A percentile compares a stretch with the other conserved stretches of the same genome.
Conservation (phyloP, 2,329 filamentous ascomycete species). For the Leptographium procerum region DNA sequence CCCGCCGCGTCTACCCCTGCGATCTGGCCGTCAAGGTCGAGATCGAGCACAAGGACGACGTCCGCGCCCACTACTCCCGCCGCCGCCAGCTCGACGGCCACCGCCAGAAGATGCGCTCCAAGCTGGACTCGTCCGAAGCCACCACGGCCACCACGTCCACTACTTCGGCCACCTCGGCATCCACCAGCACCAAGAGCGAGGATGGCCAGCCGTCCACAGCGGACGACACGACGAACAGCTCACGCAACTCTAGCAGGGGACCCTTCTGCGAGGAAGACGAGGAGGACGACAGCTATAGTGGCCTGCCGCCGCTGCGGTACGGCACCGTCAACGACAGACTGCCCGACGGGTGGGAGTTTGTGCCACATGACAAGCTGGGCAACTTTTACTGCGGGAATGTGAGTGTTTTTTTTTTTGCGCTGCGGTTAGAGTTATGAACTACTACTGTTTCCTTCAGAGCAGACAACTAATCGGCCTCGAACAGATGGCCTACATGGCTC, state of each 20-base stretch:
- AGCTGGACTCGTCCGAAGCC: constrained; percentile 4
- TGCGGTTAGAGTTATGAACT: not conserved
- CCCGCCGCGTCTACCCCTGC: constrained; percentile 73
- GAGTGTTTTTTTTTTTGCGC: too few relatives aligned
- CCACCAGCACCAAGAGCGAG: not conserved
- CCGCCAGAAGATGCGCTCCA: not conserved
- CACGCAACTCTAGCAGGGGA: not conserved
- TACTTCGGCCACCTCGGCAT: not conserved
- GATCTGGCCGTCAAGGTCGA: constrained; percentile 80
- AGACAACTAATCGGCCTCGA: not conserved
- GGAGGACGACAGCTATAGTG: constrained; percentile 16
- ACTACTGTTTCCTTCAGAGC: too few relatives aligned
- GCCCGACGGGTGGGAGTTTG: constrained; percentile 64
- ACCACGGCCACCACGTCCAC: not conserved
- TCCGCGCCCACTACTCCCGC: constrained; percentile 57
- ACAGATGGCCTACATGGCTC: constrained; percentile 81
- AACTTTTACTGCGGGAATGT: constrained; percentile 92
- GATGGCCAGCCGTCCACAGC: not conserved
- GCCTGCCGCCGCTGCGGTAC: constrained; percentile 63
- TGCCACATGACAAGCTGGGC: constrained; percentile 66
- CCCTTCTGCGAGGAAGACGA: not conserved
- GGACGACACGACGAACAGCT: not conserved
- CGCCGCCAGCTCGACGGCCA: constrained; percentile 1
- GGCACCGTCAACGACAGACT: constrained; percentile 70
- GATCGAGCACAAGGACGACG: constrained; percentile 59